Evolutionary conservation across 2,329 filamentous ascomycete genomes (phyloP), one percentile per base, ranked within the genome.

Genomic region (Epichloe scottii): DNA sequence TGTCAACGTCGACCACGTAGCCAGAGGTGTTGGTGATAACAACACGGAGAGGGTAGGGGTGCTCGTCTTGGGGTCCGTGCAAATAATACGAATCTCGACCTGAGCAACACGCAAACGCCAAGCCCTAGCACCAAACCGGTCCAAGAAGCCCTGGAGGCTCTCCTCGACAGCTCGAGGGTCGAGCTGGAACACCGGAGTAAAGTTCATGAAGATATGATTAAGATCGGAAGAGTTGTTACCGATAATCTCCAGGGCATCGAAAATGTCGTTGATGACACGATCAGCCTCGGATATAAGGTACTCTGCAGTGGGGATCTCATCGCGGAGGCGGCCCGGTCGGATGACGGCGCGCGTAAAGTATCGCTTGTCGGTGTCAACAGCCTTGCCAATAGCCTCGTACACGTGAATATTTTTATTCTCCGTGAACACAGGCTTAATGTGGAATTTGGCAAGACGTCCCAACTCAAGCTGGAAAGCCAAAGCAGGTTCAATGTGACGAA

Each of bases 161-260:
- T 94, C 81, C 72, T 97, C 89, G 15, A 98, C 89, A 72, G 96
- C 89, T 53, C 81, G 74, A 3, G 93, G 90, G 63, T 89, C 78
- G 46, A 98, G 81, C 66, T 89, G 88, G 82, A 98, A 97, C 53
- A 96, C 87, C 10, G 90, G 89, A 0, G 89, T 93, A 75, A 98
- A 98, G 79, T 98, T 97, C 78, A 98, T 93, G 76, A 98, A 98
- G 78, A 98, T 93, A 74, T 98, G 93, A 77, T 98, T 98, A 65
- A 98, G 79, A 76, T 98, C 93, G 48, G 93, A 95, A 74, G 95
- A 94, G 75, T 96, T 97, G 78, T 95, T 96, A 65, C 93, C 93
- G 64, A 96, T 94, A 61, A 98, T 96, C 77, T 98, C 93, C 53
- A 98, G 77, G 43, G 93, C 93, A 65, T 98, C 93, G 49, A 97